Evolutionary conservation across 192 early-diverging fungal species (phyloP), one percentile per base, ranked within the genome.

Genomic region (Chytriomyces hyalinus): DNA sequence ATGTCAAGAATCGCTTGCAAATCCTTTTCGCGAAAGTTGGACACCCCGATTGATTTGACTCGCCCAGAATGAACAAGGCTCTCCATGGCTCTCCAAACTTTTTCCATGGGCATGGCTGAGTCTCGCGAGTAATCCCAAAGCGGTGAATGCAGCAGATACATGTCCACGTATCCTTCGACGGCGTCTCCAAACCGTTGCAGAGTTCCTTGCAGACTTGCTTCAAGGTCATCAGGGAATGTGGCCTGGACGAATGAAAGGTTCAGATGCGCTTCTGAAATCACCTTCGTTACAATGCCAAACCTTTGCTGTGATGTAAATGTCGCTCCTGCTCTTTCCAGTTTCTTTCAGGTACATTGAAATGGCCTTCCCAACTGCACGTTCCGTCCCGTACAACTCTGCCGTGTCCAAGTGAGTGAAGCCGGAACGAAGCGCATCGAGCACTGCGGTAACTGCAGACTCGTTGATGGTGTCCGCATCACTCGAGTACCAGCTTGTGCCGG

Each of bases 121-220:
- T 57, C 43, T 3, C 43, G n/a, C 15, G 53, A 57, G 49, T 76
- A 65, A 65, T 81, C 79, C 28, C 69, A 73, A 43, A 90, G 80
- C 0, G 94, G 94, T 87, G 89, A 92, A 81, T 96, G 94, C 73
- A 95, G 87, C 73, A 96, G 80, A 73, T 94, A 92, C 60, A 94
- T 65, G 70, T 96, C 94, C 28, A 96, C 75, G 78, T 96, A 95
- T n/a, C 77, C 77, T 44, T 60, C 69, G 0, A 69, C 60, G 28
- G 91, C 85, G 20, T 92, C 71, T 45, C 88, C 86, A 6, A 96
- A 84, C 72, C 90, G 87, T 49, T 88, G 77, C n/a, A 95, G 84
- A 6, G 93, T 65, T 6, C 61, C 48, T 13, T 44, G 26, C 6
- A 78, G 24, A 17, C 57, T 20, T 17, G 20, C n/a, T 7, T 26